Base-by-base conservation (phyloP, 2,329 filamentous ascomycete genomes). In the Sclerotiophoma versabilis region DNA sequence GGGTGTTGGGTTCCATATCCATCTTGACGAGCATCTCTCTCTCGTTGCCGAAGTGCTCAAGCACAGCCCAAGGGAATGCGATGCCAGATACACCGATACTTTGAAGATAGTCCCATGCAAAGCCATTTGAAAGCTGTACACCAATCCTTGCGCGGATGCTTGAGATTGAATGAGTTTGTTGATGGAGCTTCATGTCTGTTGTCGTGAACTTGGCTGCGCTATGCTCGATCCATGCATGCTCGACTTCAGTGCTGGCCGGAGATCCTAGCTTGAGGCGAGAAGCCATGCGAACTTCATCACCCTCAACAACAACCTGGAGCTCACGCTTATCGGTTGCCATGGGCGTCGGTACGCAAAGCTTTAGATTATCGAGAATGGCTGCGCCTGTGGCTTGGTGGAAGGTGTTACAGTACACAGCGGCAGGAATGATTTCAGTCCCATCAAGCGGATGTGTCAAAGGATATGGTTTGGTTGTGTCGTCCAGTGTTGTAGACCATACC, bases 361-460 rank as follows among this genome's bases (percentile, higher is more conserved):
- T 62, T 14, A 79, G 62, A 33, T 77, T 66, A 7, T 63, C 56
- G 3, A 79, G 54, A 2, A 60, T 43, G 1, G 54, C 54, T 7
- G 59, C 68, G 4, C 66, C 59, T 2, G 73, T 75, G 0, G 72
- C 76, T 19, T 72, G 60, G 12, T 71, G 46, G 44, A 79, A 77
- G 1, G 75, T 79, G 55, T 79, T 79, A 37, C 79, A 62, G 20
- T 77, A 65, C 2, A 73, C 72, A 2, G 76, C 77, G 2, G 76
- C 78, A 2, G 78, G 78, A 5, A 79, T 66, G 30, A 80, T 79
- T 53, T 80, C 76, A 1, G 76, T 76, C 5, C 75, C 77, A 36
- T 75, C 68, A 1, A 80, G 62, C 7, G 72, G 76, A 58, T 80
- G 77, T 15, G 50, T 70, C 2, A 75, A 66, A 3, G 77, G 77